A percentile compares a stretch with the other conserved stretches of the same genome.
phyloP scores from a whole-genome alignment of 306 rosid species.

The Quercus cerris region DNA sequence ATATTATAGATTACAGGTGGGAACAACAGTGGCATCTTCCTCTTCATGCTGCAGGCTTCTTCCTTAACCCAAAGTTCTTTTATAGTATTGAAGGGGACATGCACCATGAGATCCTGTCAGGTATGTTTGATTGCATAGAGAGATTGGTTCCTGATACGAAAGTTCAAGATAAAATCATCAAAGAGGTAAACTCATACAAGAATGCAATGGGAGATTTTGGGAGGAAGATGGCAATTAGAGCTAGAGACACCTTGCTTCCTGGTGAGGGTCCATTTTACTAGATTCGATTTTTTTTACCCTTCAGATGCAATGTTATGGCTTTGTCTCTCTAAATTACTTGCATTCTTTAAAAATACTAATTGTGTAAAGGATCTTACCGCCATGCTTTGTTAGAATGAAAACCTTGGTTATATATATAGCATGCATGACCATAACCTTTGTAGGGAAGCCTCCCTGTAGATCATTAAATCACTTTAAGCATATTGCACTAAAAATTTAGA shows the following conservation, averaged over 20 bases:
- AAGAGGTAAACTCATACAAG: constrained; percentile 74
- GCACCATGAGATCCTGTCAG: constrained; percentile 57
- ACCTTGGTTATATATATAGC: background rate
- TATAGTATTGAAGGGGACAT: constrained; percentile 76
- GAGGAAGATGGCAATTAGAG: constrained; percentile 87
- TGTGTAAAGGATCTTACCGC: background rate
- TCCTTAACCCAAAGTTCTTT: constrained; percentile 82
- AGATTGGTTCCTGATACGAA: constrained; percentile 81
- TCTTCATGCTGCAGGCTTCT: constrained; percentile 87
- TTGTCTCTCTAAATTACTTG: background rate
- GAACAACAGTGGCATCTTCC: constrained; percentile 73
- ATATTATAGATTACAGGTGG: constrained; percentile 85
- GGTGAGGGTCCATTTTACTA: constrained; percentile 53
- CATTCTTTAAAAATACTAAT: background rate
- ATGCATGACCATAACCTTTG: background rate
- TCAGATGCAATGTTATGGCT: constrained; percentile 13
- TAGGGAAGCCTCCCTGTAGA: background rate
- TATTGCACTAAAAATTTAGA: background rate
- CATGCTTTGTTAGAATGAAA: background rate
- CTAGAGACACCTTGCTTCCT: constrained; percentile 82
- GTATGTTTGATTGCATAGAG: constrained; percentile 86
- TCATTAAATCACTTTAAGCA: background rate
- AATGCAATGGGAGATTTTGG: constrained; percentile 78
- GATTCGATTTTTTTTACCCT: constrained; percentile 17
- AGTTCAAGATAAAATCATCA: constrained; percentile 79